A percentile compares a stretch with the other conserved stretches of the same genome.
phyloP scores from a whole-genome alignment of 2,329 filamentous ascomycete species.

The Xylaria sp. region DNA sequence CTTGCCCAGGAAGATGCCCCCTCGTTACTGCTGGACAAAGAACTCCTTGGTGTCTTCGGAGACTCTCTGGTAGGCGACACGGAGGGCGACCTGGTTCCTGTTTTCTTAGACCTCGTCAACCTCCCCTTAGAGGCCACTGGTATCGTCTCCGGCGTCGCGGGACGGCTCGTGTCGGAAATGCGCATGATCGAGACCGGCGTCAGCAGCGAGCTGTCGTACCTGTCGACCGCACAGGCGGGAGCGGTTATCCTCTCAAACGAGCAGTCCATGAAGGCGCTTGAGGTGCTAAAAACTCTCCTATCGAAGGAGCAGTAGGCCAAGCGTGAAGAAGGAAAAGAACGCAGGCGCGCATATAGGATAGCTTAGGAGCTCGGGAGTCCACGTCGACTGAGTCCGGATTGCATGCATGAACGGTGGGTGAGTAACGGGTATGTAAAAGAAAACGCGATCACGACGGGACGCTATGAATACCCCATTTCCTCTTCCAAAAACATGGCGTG shows the following conservation, averaged over 20 bases:
- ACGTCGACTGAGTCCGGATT: not conserved
- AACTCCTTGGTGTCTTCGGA: slow-evolving; percentile 66
- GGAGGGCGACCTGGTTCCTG: slow-evolving; percentile 75
- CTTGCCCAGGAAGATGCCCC: slow-evolving; percentile 74
- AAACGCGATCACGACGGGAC: slow-evolving; percentile 14
- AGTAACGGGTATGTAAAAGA: slow-evolving; percentile 2
- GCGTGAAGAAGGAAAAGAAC: not conserved
- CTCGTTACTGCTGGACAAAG: slow-evolving; percentile 72
- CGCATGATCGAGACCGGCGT: slow-evolving; percentile 45
- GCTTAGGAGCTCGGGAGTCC: not conserved
- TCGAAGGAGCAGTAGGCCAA: slow-evolving; percentile 33
- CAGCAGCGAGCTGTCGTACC: slow-evolving; percentile 80
- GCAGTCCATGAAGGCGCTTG: slow-evolving; percentile 73
- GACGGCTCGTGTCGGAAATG: slow-evolving; percentile 76
- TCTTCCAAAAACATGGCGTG: slow-evolving; percentile 12
- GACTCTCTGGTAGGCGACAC: slow-evolving; percentile 77
- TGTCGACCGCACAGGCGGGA: slow-evolving; percentile 85
- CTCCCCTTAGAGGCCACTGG: slow-evolving; percentile 87
- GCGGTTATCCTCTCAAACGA: slow-evolving; percentile 83
- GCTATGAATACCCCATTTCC: slow-evolving; percentile 14
- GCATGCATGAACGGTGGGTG: not conserved
- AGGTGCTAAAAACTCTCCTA: slow-evolving; percentile 63
- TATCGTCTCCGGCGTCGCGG: slow-evolving; percentile 92
- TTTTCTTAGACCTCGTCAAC: slow-evolving; percentile 81
- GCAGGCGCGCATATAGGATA: slow-evolving; percentile 14